phyloP scores from a whole-genome alignment of 1,284 basidiomycete species.

The Paramarasmius palmivorus region DNA sequence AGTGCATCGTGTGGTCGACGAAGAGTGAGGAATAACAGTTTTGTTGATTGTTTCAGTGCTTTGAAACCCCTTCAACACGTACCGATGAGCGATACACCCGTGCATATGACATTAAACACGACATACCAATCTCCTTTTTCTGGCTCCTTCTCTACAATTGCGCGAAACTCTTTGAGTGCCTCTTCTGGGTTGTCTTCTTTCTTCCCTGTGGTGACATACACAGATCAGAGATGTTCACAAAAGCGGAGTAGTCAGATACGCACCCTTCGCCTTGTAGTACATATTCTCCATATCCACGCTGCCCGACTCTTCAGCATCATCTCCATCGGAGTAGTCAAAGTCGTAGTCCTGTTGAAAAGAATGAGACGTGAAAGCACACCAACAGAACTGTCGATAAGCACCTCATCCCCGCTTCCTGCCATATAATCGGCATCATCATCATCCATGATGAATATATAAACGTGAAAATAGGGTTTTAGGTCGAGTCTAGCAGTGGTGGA shows the following conservation, averaged over 20 bases:
- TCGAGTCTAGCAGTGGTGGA: too few relatives aligned
- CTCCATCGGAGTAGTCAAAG: constrained; percentile 95
- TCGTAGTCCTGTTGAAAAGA: constrained; percentile 77
- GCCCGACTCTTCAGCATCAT: constrained; percentile 76
- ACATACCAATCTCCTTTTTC: constrained; percentile 91
- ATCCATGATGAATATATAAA: constrained; percentile 55
- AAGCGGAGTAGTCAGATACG: constrained; percentile 24
- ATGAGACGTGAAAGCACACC: constrained; percentile 12
- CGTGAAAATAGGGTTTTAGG: too few relatives aligned
- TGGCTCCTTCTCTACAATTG: constrained; percentile 86
- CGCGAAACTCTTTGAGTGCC: constrained; percentile 84
- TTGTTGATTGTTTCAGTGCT: constrained; percentile 96
- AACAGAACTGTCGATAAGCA: constrained; percentile 29
- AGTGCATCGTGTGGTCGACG: constrained; percentile 84
- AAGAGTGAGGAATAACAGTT: constrained; percentile 84
- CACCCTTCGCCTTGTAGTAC: constrained; percentile 98
- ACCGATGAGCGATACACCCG: not conserved
- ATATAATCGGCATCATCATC: constrained; percentile 90
- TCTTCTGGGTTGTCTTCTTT: constrained; percentile 91
- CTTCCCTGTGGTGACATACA: constrained; percentile 60
- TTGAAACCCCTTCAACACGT: constrained; percentile 87
- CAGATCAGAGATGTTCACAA: constrained; percentile 8
- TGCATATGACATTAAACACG: not conserved
- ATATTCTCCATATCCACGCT: constrained; percentile 97
- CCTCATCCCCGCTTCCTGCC: constrained; percentile 84